Conservation (phyloP, 257 asterid genomes). For the Apocynum venetum region DNA sequence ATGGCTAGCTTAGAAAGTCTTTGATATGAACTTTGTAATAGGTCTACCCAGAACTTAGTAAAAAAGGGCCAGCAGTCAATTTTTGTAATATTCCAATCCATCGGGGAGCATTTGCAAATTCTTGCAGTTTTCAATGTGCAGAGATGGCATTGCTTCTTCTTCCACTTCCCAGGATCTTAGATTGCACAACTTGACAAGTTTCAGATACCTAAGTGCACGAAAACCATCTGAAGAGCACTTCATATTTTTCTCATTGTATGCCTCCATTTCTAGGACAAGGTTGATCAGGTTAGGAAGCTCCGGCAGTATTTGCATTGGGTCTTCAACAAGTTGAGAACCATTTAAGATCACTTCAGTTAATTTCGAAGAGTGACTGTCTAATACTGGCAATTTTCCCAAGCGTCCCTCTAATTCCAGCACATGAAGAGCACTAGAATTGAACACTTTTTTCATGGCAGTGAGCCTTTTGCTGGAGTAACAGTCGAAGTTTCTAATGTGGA, state of each 20-base stretch:
- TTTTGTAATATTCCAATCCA: neutral
- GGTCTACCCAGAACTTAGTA: too few relatives aligned
- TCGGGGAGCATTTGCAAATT: constrained; percentile 9
- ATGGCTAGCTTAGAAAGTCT: too few relatives aligned
- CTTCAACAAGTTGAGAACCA: constrained; percentile 14
- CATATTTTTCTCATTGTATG: constrained; percentile 15
- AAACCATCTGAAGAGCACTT: constrained; percentile 5
- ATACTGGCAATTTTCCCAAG: neutral
- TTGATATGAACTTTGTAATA: too few relatives aligned
- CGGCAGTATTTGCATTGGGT: constrained; percentile 19
- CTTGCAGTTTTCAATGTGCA: constrained; percentile 12
- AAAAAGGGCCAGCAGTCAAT: too few relatives aligned
- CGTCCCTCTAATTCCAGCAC: constrained; percentile 19
- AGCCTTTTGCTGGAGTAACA: constrained; percentile 11
- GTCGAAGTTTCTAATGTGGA: constrained; percentile 17
- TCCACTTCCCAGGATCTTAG: constrained; percentile 17
- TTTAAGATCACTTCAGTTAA: constrained; percentile 16
- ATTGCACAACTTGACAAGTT: constrained; percentile 17
- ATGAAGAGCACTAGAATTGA: constrained; percentile 4
- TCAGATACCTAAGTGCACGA: constrained; percentile 18
- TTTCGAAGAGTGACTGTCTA: neutral
- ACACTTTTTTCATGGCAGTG: neutral
- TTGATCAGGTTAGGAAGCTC: constrained; percentile 10
- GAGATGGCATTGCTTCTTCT: constrained; percentile 21
- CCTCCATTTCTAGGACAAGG: constrained; percentile 21